Evolutionary conservation across 2,329 filamentous ascomycete genomes (phyloP), one percentile per base, ranked within the genome.

Genomic region (Pseudocercospora pini-densiflorae): DNA sequence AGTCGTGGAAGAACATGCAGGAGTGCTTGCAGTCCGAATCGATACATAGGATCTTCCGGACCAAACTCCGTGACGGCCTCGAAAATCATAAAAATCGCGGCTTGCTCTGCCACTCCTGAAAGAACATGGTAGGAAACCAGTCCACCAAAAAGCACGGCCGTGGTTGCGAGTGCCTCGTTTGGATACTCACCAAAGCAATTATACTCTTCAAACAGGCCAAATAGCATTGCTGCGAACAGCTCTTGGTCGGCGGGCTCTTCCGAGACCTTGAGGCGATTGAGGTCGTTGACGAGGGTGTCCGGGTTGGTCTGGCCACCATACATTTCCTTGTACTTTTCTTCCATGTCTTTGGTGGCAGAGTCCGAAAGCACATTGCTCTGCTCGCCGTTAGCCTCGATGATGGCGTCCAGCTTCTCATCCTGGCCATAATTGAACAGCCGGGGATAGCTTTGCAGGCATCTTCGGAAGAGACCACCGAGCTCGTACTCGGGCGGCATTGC

Each of bases 301-400:
- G 97, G 92, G 69, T 94, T 90, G 21, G 94, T 89, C 71, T 97
- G 93, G 71, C 92, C 91, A 71, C 92, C 92, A 77, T 99, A 99
- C 94, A 99, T 98, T 75, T 92, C 92, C 80, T 97, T 97, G 79
- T 97, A 99, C 69, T 97, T 90, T 71, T 97, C 93, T 76, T 98
- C 94, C 95, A 99, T 99, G 77, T 93, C 92, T 70, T 87, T 88
- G 72, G 97, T 94, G 62, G 94, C 92, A 23, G 89, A 88, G 21
- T 87, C 84, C 0, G 94, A 90, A 1, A 99, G 85, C 1, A 88
- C 86, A 74, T 98, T 97, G n/a, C 92, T 90, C 72, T 89, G 87
- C 33, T 65, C 65, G 43, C 93, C 91, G 75, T 96, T 97, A 9
- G 86, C 85, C 74, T 98, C 92, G 70, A 99, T 94, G 49, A 98